Evolutionary conservation across 2,329 filamentous ascomycete species (phyloP), one percentile per base, ranked within the genome.

Genomic region (Xylaria sp.): DNA sequence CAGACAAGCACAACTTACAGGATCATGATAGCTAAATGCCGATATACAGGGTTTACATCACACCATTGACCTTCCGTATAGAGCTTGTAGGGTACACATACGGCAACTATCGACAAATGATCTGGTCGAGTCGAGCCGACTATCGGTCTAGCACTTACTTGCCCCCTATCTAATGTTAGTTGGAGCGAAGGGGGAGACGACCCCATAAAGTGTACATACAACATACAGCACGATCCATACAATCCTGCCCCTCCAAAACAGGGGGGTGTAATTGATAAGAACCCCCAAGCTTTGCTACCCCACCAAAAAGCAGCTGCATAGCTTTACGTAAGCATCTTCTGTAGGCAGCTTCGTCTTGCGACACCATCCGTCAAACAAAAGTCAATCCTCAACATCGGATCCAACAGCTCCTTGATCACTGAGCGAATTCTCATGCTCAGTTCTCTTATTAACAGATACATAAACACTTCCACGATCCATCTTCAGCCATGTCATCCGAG

Each of bases 401-500:
- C 41, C 8, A 15, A 3, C 39, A 44, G 13, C 54, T 28, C 10
- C 20, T 18, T 23, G 39, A 5, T 46, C 48, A 3, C 12, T 5
- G 7, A 28, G 28, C 20, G 7, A 13, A 1, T 13, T 9, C 18
- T 50, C 39, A 66, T 41, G 18, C 39, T 51, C 50, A 18, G 9
- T 18, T 31, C 7, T 7, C n/a, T 7, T 25, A 28, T 15, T 23
- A 51, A 18, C 20, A 10, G 5, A 52, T 20, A 51, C 41, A 20
- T 13, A 34, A 57, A 8, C 54, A 51, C 7, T 28, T 13, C 2
- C 18, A 7, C 18, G 7, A 56, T 41, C 9, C 52, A 61, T 65
- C 63, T 18, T 46, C 44, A 28, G 76, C 56, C 70, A 91, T 92
- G 89, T 90, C 90, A n/a, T 84, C 88, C 66, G 86, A 88, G 75